Evolutionary conservation across 192 early-diverging fungal genomes (phyloP).

Genomic region (Rhizoclosmatium sp.): DNA sequence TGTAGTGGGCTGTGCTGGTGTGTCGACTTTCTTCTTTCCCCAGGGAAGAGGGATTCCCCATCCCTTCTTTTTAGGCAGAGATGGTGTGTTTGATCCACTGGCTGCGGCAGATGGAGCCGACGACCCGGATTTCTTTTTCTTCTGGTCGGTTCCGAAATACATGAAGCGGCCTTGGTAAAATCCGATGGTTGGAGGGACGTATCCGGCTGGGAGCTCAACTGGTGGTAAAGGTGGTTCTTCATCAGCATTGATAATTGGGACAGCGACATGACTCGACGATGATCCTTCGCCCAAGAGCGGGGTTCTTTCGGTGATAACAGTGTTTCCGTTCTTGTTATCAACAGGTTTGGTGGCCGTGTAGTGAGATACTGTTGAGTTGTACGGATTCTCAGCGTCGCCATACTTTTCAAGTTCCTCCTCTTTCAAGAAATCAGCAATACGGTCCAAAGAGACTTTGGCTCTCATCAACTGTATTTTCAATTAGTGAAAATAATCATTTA

Average conservation of each 20-base stretch:
- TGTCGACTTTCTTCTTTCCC: not conserved
- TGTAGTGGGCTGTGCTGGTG: not conserved
- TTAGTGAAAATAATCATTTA: slow-evolving; percentile 10
- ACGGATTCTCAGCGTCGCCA: slow-evolving; percentile 20
- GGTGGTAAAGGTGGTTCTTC: not conserved
- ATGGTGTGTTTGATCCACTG: not conserved
- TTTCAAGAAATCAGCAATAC: slow-evolving; percentile 47
- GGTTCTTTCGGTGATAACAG: slow-evolving; percentile 9
- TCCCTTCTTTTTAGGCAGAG: not conserved
- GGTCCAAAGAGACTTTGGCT: slow-evolving; percentile 41
- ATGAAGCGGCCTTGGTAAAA: slow-evolving; percentile 31
- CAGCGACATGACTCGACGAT: not conserved
- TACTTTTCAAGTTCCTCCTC: slow-evolving; percentile 52
- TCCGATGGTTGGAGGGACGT: slow-evolving; percentile 18
- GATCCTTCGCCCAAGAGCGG: slow-evolving; percentile 11
- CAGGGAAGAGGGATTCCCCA: not conserved
- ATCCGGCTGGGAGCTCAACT: not conserved
- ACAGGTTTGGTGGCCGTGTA: not conserved
- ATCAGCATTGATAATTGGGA: not conserved
- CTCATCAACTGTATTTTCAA: slow-evolving; percentile 28
- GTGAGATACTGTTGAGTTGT: not conserved
- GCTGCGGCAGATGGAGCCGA: not conserved
- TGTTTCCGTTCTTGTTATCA: not conserved
- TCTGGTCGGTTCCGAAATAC: slow-evolving; percentile 35
- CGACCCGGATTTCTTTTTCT: not conserved